phyloP scores from a whole-genome alignment of 2,329 filamentous ascomycete species.

The Waltergamsia citrina region DNA sequence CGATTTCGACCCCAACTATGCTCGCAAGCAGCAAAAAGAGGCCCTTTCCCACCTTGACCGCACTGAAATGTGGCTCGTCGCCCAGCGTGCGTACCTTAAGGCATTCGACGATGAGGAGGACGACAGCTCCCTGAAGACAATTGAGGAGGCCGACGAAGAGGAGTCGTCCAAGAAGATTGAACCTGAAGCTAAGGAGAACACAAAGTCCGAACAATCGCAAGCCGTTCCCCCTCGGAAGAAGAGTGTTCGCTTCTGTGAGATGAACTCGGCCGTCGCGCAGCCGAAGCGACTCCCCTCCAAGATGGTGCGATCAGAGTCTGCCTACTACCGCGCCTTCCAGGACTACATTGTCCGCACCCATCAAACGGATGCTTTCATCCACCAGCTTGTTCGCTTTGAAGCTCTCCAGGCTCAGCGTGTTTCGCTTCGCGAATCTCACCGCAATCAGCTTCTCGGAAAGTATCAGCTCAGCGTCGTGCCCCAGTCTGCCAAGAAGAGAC shows the following conservation, averaged over 20 bases:
- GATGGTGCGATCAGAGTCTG: conserved; percentile 54
- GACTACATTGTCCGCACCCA: conserved; percentile 59
- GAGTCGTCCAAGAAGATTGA: conserved; percentile 3
- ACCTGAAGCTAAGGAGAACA: conserved; percentile 12
- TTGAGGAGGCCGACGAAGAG: conserved; percentile 20
- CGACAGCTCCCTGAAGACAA: conserved; percentile 25
- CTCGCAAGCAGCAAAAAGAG: conserved; percentile 60
- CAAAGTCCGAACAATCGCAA: conserved; percentile 10
- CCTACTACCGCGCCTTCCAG: conserved; percentile 84
- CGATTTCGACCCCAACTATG: conserved; percentile 69
- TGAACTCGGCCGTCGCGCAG: conserved; percentile 31
- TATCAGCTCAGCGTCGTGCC: conserved; percentile 67
- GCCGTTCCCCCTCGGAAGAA: conserved; percentile 45
- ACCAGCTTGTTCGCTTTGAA: conserved; percentile 78
- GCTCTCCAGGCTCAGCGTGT: conserved; percentile 77
- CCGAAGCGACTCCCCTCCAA: conserved; percentile 42
- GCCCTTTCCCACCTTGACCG: conserved; percentile 71
- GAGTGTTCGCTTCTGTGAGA: conserved; percentile 64
- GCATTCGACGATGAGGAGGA: conserved; percentile 44
- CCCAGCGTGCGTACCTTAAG: conserved; percentile 69
- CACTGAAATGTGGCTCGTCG: conserved; percentile 77
- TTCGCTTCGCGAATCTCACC: conserved; percentile 62
- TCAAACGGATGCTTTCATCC: conserved; percentile 69
- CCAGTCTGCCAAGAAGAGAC: conserved; percentile 61
- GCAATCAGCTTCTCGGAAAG: conserved; percentile 75